These are phyloP conservation scores for Cercospora zeina DNA, from an alignment of 2,329 filamentous ascomycete genomes.

Conservation along the genomic window DNA sequence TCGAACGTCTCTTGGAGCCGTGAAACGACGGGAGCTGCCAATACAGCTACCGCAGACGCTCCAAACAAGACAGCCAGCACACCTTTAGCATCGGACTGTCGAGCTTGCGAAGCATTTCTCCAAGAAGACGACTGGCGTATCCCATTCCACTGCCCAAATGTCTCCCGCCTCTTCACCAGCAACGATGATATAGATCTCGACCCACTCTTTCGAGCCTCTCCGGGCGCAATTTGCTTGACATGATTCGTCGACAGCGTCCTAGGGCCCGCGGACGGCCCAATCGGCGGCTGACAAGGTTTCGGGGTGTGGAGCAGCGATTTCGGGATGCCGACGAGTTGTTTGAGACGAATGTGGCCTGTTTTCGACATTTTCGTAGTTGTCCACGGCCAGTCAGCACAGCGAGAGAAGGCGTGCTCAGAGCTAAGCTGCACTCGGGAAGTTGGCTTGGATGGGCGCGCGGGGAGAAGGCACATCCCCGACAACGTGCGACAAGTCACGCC, in stretches of 20 bases:
- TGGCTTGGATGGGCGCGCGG: not conserved
- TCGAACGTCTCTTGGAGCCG: conserved; percentile 22
- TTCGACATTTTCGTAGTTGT: conserved; percentile 16
- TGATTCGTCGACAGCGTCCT: conserved; percentile 24
- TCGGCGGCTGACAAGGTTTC: conserved; percentile 15
- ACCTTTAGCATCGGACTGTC: conserved; percentile 26
- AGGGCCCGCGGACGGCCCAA: conserved; percentile 14
- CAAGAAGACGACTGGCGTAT: conserved; percentile 23
- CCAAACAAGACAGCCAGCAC: conserved; percentile 26
- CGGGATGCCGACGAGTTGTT: conserved; percentile 25
- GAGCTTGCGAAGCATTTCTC: conserved; percentile 19
- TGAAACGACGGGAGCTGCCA: conserved; percentile 26
- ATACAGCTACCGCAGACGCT: conserved; percentile 28
- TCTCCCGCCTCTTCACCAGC: conserved; percentile 18
- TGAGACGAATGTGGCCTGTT: conserved; percentile 18
- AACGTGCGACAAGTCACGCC: no score
- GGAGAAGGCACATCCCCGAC: not conserved
- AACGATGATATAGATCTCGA: conserved; percentile 7
- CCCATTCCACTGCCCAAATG: conserved; percentile 25
- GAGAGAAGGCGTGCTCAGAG: conserved; percentile 17
- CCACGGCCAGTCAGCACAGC: conserved; percentile 10
- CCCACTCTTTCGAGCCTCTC: conserved; percentile 23
- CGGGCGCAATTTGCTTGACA: conserved; percentile 28
- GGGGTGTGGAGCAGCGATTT: conserved; percentile 19
- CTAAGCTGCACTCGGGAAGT: not conserved